A percentile compares a stretch with the other conserved stretches of the same genome.
Evolutionary conservation across 2,329 filamentous ascomycete species (phyloP).

Genomic region (Aureobasidium uvarum): DNA sequence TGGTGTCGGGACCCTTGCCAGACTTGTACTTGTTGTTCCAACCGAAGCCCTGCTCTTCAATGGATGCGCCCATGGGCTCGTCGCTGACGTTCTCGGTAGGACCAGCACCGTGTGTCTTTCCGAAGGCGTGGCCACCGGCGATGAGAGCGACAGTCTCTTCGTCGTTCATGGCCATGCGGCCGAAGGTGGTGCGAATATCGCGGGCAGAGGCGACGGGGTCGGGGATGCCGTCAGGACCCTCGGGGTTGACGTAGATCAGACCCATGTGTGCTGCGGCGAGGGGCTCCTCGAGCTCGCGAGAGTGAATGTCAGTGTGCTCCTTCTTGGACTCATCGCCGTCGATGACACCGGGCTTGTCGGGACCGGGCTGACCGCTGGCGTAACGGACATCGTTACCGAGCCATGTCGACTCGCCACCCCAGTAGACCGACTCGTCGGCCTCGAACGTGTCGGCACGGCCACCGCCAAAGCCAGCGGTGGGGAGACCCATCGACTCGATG

Average conservation of each 20-base stretch:
- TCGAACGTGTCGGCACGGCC: slow-evolving; percentile 72
- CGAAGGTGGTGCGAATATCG: slow-evolving; percentile 73
- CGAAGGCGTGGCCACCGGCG: slow-evolving; percentile 73
- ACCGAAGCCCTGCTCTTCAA: slow-evolving; percentile 69
- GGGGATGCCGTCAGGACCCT: slow-evolving; percentile 70
- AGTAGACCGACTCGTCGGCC: slow-evolving; percentile 73
- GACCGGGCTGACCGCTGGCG: slow-evolving; percentile 51
- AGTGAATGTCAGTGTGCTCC: slow-evolving; percentile 50
- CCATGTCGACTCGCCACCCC: slow-evolving; percentile 73
- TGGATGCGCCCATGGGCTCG: slow-evolving; percentile 63
- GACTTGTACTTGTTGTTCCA: slow-evolving; percentile 65
- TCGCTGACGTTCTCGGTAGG: slow-evolving; percentile 61
- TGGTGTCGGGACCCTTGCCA: slow-evolving; percentile 69
- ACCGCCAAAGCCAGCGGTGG: slow-evolving; percentile 70
- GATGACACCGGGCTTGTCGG: slow-evolving; percentile 44
- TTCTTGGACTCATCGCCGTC: slow-evolving; percentile 46
- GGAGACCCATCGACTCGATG: slow-evolving; percentile 72
- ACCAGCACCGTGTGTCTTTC: slow-evolving; percentile 76
- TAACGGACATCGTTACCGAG: slow-evolving; percentile 73
- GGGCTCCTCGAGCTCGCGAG: slow-evolving; percentile 65
- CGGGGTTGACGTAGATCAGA: slow-evolving; percentile 79
- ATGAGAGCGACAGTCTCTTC: slow-evolving; percentile 79
- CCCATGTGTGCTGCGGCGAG: slow-evolving; percentile 70
- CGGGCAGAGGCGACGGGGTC: slow-evolving; percentile 66
- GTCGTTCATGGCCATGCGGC: slow-evolving; percentile 80